Base-by-base conservation (phyloP, 352 stramenopile genomes). In the Phytopythium oedochilum region DNA sequence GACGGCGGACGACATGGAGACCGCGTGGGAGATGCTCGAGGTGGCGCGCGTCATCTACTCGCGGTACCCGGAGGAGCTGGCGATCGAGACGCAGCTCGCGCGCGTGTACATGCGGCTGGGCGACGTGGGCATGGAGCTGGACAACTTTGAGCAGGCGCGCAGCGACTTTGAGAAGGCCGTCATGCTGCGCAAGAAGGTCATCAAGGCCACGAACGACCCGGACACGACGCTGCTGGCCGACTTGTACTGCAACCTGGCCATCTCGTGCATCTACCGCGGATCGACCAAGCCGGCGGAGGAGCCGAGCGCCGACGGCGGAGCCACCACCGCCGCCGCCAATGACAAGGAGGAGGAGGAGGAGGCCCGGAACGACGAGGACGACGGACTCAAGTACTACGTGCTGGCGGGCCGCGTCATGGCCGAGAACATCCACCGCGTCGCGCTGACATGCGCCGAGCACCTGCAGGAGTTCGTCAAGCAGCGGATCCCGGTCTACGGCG, bases 1-100 rank as follows among this genome's bases (percentile, higher is more conserved):
- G 31, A 70, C 64, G 12, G 70, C 70, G 1, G 83, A 92, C 55
- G 85, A 95, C 57, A 68, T 95, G 43, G 79, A 95, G 46, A 68
- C 89, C 11, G 85, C 85, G 26, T 95, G 85, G 85, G 83, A 95
- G 64, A 89, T 93, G 74, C 77, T 95, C 40, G 85, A 95, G 51
- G 59, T 93, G 12, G 81, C 85, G 29, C 81, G 85, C 22, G 81
- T 95, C 51, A 86, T 95, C 53, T 89, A 91, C 61, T 72, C 79
- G 57, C 78, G 83, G 11, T 86, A 80, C 54, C 70, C 78, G 9
- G 79, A 82, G 20, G 83, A 92, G 25, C 34, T 78, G 31, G 73
- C 72, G 18, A 75, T 93, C 12, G 78, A 95, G 57, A 79, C 82
- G 53, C 83, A 95, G 48, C 68, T 95, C 17, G 81, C 76, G 52